Evolutionary conservation across 208 protist genomes (phyloP).

Genomic region (Tritrichomonas musculus): DNA sequence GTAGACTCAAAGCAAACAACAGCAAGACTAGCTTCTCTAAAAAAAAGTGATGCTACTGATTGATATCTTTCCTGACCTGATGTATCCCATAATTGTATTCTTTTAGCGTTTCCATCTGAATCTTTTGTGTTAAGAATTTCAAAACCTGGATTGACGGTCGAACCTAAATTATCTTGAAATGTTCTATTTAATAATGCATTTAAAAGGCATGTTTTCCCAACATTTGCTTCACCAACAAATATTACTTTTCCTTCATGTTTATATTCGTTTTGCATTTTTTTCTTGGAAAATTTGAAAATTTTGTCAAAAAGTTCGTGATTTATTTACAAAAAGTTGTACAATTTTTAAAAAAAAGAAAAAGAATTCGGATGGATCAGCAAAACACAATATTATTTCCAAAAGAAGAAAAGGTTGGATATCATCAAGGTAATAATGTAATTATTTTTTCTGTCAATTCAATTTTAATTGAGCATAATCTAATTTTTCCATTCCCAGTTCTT

Average conservation of each 20-base stretch:
- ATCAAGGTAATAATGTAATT: neutral
- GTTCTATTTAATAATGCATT: neutral
- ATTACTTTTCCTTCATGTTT: neutral
- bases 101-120: neutral
- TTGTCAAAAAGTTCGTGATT: too few relatives aligned
- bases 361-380: too few relatives aligned
- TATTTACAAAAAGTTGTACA: too few relatives aligned
- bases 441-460: neutral
- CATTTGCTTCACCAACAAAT: neutral
- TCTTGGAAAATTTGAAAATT: too few relatives aligned
- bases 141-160: neutral
- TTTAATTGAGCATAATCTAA: neutral
- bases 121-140: neutral
- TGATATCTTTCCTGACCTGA: neutral
- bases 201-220: neutral
- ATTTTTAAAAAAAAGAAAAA: too few relatives aligned
- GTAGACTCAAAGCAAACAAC: neutral
- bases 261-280: too few relatives aligned
- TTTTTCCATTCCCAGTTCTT: neutral
- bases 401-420: neutral
- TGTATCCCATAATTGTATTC: constrained; percentile 12
- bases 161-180: neutral
- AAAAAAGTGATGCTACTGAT: neutral
- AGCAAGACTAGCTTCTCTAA: neutral
- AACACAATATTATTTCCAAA: neutral